phyloP scores from a whole-genome alignment of 768 basidiomycete species.

The Lactarius akahatsu region DNA sequence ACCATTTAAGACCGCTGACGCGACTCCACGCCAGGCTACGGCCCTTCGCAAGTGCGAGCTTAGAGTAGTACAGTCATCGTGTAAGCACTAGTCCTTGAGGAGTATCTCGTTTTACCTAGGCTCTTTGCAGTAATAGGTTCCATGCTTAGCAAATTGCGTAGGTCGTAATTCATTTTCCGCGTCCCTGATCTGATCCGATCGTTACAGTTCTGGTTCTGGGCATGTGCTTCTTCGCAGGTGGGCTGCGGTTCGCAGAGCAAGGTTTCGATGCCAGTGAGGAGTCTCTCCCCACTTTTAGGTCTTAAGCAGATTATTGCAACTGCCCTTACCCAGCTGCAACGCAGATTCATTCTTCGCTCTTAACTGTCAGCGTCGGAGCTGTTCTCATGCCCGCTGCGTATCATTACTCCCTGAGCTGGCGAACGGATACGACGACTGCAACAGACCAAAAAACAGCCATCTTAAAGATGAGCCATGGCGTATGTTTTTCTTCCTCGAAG shows the following conservation, averaged over 20 bases:
- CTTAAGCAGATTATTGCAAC: background rate
- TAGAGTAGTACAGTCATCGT: constrained; percentile 74
- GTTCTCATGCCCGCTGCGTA: constrained; percentile 78
- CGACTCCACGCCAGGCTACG: constrained; percentile 52
- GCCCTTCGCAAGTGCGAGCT: constrained; percentile 83
- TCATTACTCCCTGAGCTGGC: constrained; percentile 54
- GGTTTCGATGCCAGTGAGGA: constrained; percentile 67
- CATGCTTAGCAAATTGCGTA: constrained; percentile 74
- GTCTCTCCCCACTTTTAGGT: background rate
- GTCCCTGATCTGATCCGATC: constrained; percentile 20
- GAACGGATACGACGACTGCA: constrained; percentile 24
- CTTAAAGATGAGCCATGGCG: constrained; percentile 74
- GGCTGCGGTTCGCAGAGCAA: constrained; percentile 73
- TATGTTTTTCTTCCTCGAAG: constrained; percentile 37
- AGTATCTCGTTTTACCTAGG: constrained; percentile 15
- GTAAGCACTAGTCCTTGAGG: constrained; percentile 42
- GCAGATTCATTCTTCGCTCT: constrained; percentile 69
- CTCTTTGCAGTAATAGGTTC: constrained; percentile 67
- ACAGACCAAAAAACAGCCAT: constrained; percentile 48
- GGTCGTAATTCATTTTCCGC: constrained; percentile 30
- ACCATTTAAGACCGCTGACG: background rate
- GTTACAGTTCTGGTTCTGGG: constrained; percentile 75
- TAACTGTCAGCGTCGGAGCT: constrained; percentile 75
- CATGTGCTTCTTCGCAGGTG: constrained; percentile 83
- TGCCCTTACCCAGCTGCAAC: constrained; percentile 51